Evolutionary conservation across 2,329 filamentous ascomycete species (phyloP).

Genomic region (Myriosclerotinia curreyana): DNA sequence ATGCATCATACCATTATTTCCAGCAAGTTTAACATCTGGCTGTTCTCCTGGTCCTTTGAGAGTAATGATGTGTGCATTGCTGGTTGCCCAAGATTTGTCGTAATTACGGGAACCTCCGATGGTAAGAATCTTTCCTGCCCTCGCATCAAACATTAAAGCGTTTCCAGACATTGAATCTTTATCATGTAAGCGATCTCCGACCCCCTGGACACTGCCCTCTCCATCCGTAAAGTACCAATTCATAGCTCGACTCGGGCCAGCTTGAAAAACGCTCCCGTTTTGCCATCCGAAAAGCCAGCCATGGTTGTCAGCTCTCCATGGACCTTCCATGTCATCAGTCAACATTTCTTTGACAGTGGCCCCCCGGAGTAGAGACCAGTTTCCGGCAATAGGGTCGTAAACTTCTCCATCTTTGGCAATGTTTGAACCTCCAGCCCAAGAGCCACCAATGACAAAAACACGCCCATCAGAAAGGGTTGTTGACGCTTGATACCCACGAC

Average conservation of each 20-base stretch:
- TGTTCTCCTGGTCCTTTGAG: not conserved
- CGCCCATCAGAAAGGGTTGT: slow-evolving; percentile 15
- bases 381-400: not conserved
- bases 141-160: slow-evolving; percentile 15
- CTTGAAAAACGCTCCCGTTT: slow-evolving; percentile 12
- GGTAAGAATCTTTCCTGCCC: slow-evolving; percentile 5
- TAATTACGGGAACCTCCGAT: slow-evolving; percentile 7
- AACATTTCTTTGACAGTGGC: slow-evolving; percentile 9
- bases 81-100: slow-evolving; percentile 1
- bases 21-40: not conserved
- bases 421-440: slow-evolving; percentile 1
- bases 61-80: slow-evolving; percentile 2
- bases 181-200: not conserved
- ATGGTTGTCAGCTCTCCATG: slow-evolving; percentile 15
- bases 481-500: slow-evolving; percentile 16
- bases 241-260: slow-evolving; percentile 13
- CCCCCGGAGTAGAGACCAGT: slow-evolving; percentile 1
- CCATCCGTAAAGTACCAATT: slow-evolving; percentile 13
- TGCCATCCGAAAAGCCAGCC: slow-evolving; percentile 13
- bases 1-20: not conserved
- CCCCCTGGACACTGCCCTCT: not conserved
- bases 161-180: slow-evolving; percentile 15
- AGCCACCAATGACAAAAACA: slow-evolving; percentile 10
- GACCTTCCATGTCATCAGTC: slow-evolving; percentile 8
- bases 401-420: slow-evolving; percentile 8